These are phyloP conservation scores for Sporothrix variecibatus DNA, from an alignment of 2,329 filamentous ascomycete genomes.

Conservation along the genomic window DNA sequence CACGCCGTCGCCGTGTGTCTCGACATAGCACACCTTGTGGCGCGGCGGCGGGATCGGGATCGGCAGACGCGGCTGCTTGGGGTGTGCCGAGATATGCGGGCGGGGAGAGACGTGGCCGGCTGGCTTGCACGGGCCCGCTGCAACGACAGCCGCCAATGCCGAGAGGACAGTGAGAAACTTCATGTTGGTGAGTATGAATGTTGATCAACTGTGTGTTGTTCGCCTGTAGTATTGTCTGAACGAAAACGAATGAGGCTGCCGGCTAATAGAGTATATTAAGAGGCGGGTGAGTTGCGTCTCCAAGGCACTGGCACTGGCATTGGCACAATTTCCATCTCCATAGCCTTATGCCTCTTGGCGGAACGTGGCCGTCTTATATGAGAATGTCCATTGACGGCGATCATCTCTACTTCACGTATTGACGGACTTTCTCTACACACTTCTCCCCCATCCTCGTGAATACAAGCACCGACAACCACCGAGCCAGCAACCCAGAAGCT, in stretches of 20 bases:
- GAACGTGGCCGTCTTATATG: neutral
- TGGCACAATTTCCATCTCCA: neutral
- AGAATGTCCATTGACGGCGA: neutral
- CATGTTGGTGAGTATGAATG: neutral
- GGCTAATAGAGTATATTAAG: slow-evolving; percentile 4
- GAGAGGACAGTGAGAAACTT: neutral
- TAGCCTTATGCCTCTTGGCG: neutral
- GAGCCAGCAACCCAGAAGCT: neutral
- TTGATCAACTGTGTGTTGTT: neutral
- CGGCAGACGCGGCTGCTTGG: slow-evolving; percentile 34
- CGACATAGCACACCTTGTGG: slow-evolving; percentile 55
- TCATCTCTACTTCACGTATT: neutral
- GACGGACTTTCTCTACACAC: neutral
- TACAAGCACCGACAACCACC: slow-evolving; percentile 5
- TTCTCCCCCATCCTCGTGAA: neutral
- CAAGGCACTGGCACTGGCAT: neutral
- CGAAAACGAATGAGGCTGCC: neutral
- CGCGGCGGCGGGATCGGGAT: slow-evolving; percentile 35
- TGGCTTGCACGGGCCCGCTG: slow-evolving; percentile 18
- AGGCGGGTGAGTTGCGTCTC: neutral
- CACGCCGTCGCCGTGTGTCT: slow-evolving; percentile 51
- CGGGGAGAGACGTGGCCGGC: slow-evolving; percentile 27
- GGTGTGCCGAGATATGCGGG: slow-evolving; percentile 31
- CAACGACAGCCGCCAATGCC: neutral
- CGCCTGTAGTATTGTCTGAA: too few species aligned